Base-by-base conservation (phyloP, 768 basidiomycete species). In the Mycena galericulata region DNA sequence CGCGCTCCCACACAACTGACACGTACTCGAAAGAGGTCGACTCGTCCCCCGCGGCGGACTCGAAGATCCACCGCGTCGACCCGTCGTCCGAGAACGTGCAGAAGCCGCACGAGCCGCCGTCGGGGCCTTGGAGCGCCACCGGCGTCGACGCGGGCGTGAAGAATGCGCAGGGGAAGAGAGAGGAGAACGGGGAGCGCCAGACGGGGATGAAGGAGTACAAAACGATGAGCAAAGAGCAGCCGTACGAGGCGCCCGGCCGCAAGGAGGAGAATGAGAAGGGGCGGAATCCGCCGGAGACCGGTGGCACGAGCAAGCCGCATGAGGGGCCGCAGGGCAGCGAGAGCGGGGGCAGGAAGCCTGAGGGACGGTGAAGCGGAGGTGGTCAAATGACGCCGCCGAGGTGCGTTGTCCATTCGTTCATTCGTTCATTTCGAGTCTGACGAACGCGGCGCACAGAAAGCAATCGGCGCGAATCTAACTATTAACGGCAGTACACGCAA, bases 11-110 rank as follows among this genome's bases (percentile, higher is more conserved):
- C 70, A 78, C 77, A 2, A 66, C 76, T 9, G 86, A 87, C 56
- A 79, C 79, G 14, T 88, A 88, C 75, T 78, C 77, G 49, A 85
- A 87, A 67, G 86, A 88, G 38, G 74, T 80, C 36, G 87, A 88
- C 72, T 75, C 80, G 24, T 80, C 81, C 1, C 83, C 85, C 5
- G 81, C 85, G 1, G 62, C 75, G 2, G 81, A 84, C 54, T 65
- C 80, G n/a, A 79, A 74, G 7, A 77, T 85, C 56, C 83, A 86
- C 75, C 77, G 81, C n/a, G 81, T 88, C 34, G 87, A 88, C 57
- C 75, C 84, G 1, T 68, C 75, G 4, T 83, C 84, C 3, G 83
- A 85, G 54, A 76, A 76, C 3, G 83, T 80, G 0, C 82, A 87
- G 73, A 82, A 82, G 38, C 86, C 88, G 4, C 79, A 86, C 62